Evolutionary conservation across 148 eudicot species (phyloP).

Genomic region (Camellia lanceoleosa): DNA sequence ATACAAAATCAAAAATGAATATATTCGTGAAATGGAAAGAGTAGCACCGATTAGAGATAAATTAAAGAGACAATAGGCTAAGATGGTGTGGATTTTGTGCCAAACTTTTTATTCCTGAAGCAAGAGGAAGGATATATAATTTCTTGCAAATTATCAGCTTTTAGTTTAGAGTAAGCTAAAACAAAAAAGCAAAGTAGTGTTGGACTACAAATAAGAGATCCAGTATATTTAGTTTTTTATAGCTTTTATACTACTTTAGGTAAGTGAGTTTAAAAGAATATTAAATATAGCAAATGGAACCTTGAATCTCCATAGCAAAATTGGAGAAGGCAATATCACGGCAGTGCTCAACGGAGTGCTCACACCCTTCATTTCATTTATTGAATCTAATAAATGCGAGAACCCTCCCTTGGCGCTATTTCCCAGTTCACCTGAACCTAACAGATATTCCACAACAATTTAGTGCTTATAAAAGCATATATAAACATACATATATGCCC

Average conservation of each 20-base stretch:
- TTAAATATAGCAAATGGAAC: slow-evolving; percentile 26
- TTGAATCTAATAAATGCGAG: slow-evolving; percentile 35
- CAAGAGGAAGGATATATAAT: too few species aligned
- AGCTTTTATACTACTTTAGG: too few species aligned
- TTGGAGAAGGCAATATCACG: slow-evolving; percentile 79
- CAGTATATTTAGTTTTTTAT: neutral
- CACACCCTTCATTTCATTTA: slow-evolving; percentile 85
- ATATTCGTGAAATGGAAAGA: too few species aligned
- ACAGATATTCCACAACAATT: slow-evolving; percentile 17
- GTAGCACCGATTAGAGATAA: too few species aligned
- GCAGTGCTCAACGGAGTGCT: slow-evolving; percentile 52
- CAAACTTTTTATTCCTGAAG: too few species aligned
- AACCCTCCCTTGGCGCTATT: slow-evolving; percentile 49
- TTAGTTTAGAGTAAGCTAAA: too few species aligned
- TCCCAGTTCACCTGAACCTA: slow-evolving; percentile 41
- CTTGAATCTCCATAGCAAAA: slow-evolving; percentile 93
- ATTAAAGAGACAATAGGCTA: too few species aligned
- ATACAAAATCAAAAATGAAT: too few species aligned
- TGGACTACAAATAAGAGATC: neutral
- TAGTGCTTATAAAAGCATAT: neutral
- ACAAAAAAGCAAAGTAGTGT: too few species aligned
- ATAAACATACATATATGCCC: neutral
- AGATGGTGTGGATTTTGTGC: too few species aligned
- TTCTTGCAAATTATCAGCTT: too few species aligned
- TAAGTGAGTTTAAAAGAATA: too few species aligned